phyloP scores from a whole-genome alignment of 2,329 filamentous ascomycete genomes.

The Diplodia seriata region DNA sequence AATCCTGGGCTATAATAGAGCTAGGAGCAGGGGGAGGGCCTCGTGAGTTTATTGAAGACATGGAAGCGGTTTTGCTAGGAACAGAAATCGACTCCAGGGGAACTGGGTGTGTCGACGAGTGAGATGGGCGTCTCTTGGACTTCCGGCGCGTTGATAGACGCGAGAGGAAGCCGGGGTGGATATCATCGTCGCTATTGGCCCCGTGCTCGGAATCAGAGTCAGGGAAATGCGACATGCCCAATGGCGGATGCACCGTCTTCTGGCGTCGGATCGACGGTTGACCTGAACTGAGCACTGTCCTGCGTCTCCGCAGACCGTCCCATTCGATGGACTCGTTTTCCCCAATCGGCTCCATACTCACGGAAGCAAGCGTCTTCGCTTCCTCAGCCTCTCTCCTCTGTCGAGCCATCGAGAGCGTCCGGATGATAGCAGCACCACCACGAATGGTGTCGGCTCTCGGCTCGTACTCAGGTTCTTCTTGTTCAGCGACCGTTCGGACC shows the following conservation, averaged over 20 bases:
- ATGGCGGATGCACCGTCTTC: constrained; percentile 71
- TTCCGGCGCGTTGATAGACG: constrained; percentile 38
- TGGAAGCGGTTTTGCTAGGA: constrained; percentile 17
- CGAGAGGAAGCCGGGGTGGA: constrained; percentile 59
- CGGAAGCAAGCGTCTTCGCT: constrained; percentile 77
- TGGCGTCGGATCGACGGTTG: constrained; percentile 46
- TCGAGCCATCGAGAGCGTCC: constrained; percentile 77
- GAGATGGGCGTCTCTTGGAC: constrained; percentile 32
- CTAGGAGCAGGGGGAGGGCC: constrained; percentile 6
- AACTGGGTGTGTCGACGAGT: constrained; percentile 50
- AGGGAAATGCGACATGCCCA: constrained; percentile 88
- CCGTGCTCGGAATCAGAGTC: constrained; percentile 63
- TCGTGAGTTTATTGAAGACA: constrained; percentile 6
- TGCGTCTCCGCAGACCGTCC: constrained; percentile 84
- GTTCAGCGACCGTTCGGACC: constrained; percentile 91
- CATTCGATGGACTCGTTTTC: constrained; percentile 87
- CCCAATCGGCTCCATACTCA: constrained; percentile 78
- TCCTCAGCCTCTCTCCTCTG: constrained; percentile 82
- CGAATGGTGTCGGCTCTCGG: constrained; percentile 96
- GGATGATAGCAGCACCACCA: constrained; percentile 84
- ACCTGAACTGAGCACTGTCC: constrained; percentile 60
- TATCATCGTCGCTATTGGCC: constrained; percentile 41
- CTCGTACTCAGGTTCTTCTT: constrained; percentile 94
- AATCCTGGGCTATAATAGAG: constrained; percentile 24
- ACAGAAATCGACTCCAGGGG: constrained; percentile 54